Base-by-base conservation (phyloP, 1,139 yeast species). In the Suhomyces choctaworum region DNA sequence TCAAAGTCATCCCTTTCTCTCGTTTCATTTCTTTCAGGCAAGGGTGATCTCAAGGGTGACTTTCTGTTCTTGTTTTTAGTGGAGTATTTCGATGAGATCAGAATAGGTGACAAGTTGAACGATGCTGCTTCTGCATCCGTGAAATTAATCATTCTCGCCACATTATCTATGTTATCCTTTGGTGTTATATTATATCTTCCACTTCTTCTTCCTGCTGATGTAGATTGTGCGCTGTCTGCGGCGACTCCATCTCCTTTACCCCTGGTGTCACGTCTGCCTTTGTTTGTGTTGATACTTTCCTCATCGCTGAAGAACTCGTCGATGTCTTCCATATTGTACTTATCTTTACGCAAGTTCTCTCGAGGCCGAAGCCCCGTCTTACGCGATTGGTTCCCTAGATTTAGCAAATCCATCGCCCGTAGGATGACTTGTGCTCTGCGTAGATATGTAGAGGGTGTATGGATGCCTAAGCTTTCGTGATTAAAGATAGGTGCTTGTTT, bases 301-400 rank as follows among this genome's bases (percentile, higher is more conserved):
- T 72, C 71, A 47, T 62, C 70, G 14, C 54, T 57, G 39, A 86
- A 87, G 62, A 83, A 88, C 37, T 81, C 95, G 47, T 83, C 85
- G 26, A 87, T 60, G 49, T 82, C 85, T 52, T 88, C 96, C 82
- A 87, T 78, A 23, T 88, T 83, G 53, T 78, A 74, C 39, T 75
- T 76, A 56, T 85, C 94, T 46, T 77, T 73, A 22, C 65, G 60
- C 28, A 83, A 51, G 56, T 78, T 68, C 37, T 66, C 56, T 34
- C 64, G 68, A 3, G 80, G 78, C 40, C 64, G 64, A 14, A 80
- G 55, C 7, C 87, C 87, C 2, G 85, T 76, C 55, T 78, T 79
- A 14, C 86, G 66, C 31, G 84, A 73, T 55, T 63, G 68, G 24
- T 67, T 54, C 11, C 86, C 86, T 25, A 79, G 59, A 36, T 68